Percentiles rank a stretch among this genome's conserved stretches.
phyloP scores from a whole-genome alignment of 306 rosid genomes.

The Gastrolobium bilobum region DNA sequence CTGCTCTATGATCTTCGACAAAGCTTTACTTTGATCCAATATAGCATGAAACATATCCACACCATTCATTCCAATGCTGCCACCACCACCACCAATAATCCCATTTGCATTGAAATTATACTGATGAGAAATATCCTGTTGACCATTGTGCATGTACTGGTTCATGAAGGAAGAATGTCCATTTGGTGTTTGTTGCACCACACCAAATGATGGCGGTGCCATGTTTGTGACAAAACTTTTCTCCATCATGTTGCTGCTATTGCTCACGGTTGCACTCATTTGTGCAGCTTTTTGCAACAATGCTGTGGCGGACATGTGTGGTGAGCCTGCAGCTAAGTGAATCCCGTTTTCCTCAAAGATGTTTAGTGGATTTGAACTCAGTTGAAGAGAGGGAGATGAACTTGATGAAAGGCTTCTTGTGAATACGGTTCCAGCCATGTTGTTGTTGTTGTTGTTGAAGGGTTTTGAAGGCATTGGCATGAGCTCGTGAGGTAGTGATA shows the following conservation, averaged over 20 bases:
- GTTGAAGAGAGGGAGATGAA: conserved; percentile 55
- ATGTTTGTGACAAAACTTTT: conserved; percentile 49
- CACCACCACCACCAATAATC: conserved; percentile 20
- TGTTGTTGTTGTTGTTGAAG: conserved; percentile 44
- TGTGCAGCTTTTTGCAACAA: conserved; percentile 86
- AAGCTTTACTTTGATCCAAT: conserved; percentile 62
- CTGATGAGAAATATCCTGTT: conserved; percentile 47
- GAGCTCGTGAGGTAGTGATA: conserved; percentile 54
- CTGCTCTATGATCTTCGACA: conserved; percentile 65
- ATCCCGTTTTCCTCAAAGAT: conserved; percentile 54
- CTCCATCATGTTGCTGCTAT: neutral
- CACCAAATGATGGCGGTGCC: conserved; percentile 67
- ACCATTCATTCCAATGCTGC: conserved; percentile 47
- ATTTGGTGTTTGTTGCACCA: conserved; percentile 43
- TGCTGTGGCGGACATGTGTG: conserved; percentile 83
- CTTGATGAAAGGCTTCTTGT: conserved; percentile 40
- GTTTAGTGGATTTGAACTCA: conserved; percentile 35
- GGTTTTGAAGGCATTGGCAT: conserved; percentile 51
- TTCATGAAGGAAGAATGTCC: conserved; percentile 49
- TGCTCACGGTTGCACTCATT: conserved; percentile 81
- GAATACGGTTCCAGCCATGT: conserved; percentile 43
- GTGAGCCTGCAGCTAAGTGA: conserved; percentile 43
- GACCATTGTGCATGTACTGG: conserved; percentile 54
- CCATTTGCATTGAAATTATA: conserved; percentile 38
- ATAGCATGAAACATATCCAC: conserved; percentile 67